Evolutionary conservation across 768 basidiomycete genomes (phyloP), one percentile per base, ranked within the genome.

Genomic region (Hygrocybe punicea): DNA sequence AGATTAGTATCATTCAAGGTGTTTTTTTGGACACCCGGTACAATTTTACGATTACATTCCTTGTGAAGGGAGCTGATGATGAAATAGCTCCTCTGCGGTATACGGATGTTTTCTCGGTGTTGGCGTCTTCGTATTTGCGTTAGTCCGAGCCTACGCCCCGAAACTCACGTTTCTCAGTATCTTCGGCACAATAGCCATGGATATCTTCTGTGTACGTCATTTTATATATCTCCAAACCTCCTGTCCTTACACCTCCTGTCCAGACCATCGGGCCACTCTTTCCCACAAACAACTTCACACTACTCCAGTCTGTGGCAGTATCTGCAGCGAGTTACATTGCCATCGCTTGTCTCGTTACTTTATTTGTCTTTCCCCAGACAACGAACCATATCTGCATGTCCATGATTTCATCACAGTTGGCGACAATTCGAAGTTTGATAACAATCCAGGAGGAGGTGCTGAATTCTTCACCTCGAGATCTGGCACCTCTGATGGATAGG

Each of bases 101-200:
- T 78, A 75, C 62, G 78, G 77, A 10, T 75, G 63, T 6, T 74
- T 79, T 51, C 65, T 80, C 24, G 79, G 78, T 56, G 62, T 78
- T 40, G 78, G 78, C 8, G 71, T 76, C 1, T 78, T 76, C 53
- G 64, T 62, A 21, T 57, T 80, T 11, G 78, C 73, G 2, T 66
- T 65, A 8, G 29, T 77, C 6, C 67, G 74, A 56, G 78, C 78
- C 0, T 71, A 64, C 48, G 57, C 71, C 4, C 78, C 79, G n/a
- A 76, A 72, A 55, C 68, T 80, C 6, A 56, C 68, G 7, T 60
- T 79, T 6, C 49, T 78, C 19, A 71, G 72, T n/a, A 73, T 78
- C 21, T 77, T 79, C 51, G 78, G 75, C 3, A 72, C 66, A 16
- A 79, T 80, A 24, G 76, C 76, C 6, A 50, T 80, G 40, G 78